phyloP scores from a whole-genome alignment of 23 red algal species.

The Pyropia haitanensis region DNA sequence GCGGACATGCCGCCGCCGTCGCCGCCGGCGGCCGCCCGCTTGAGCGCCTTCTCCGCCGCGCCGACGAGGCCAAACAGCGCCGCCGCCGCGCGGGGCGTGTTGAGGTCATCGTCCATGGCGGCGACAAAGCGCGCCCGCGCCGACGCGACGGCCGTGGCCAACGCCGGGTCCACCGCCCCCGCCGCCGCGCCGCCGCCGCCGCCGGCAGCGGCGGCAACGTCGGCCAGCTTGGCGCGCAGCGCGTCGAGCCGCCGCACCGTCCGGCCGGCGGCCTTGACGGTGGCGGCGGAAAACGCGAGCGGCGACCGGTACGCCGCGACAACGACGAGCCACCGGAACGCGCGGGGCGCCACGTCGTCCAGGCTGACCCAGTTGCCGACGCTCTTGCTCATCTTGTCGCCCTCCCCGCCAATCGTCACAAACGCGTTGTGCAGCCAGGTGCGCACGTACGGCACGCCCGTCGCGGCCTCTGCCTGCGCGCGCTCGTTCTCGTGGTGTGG shows the following conservation, averaged over 20 bases:
- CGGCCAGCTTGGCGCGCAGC: slow-evolving; percentile 32
- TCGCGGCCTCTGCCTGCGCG: slow-evolving; percentile 78
- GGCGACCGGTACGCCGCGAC: slow-evolving; percentile 86
- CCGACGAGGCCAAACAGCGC: slow-evolving; percentile 64
- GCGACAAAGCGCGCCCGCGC: slow-evolving; percentile 11
- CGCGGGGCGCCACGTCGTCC: slow-evolving; percentile 76
- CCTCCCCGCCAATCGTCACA: slow-evolving; percentile 80
- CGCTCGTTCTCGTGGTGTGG: slow-evolving; percentile 99
- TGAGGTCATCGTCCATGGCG: slow-evolving; percentile 93
- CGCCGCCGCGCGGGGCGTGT: slow-evolving; percentile 83
- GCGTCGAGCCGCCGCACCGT: slow-evolving; percentile 71
- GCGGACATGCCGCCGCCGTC: background rate
- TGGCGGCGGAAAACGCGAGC: slow-evolving; percentile 58
- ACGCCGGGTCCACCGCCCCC: background rate
- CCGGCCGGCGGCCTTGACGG: slow-evolving; percentile 45
- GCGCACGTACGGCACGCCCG: slow-evolving; percentile 43
- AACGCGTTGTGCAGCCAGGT: slow-evolving; percentile 99
- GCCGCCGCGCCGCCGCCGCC: background rate
- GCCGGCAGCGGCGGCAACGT: background rate
- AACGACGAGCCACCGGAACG: slow-evolving; percentile 83
- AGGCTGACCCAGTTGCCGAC: slow-evolving; percentile 81
- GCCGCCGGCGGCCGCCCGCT: slow-evolving; percentile 2
- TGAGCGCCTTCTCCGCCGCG: slow-evolving; percentile 41
- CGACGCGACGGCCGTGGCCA: background rate
- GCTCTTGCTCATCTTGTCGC: slow-evolving; percentile 92